Evolutionary conservation across 2,329 filamentous ascomycete genomes (phyloP), one percentile per base, ranked within the genome.

Genomic region (Xenosphaeropsis pyriputrescens): DNA sequence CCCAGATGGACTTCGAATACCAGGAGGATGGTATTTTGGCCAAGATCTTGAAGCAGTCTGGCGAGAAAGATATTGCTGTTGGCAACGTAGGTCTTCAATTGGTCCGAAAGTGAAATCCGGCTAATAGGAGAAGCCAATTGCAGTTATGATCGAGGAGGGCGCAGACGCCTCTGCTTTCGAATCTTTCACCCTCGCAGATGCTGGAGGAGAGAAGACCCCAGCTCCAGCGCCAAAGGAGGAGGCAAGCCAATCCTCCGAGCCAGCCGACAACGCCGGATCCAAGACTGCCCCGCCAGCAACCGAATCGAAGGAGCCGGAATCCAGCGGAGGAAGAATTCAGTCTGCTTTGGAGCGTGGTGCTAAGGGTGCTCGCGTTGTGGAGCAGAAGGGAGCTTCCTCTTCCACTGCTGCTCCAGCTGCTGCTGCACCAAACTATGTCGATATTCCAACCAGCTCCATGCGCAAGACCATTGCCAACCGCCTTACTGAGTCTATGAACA

Each of bases 1-100:
- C 91, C 47, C 91, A 96, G 69, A 98, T 98, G 91, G 91, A 98
- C 69, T 96, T 98, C 60, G 91, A 98, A 65, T 96, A 93, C 65
- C 91, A 98, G 65, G 91, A 98, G 56, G 91, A 96, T 59, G 91
- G 89, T 68, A 74, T 93, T 43, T 72, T 98, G 50, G 89, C 91
- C 54, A 94, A 94, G 73, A 73, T 96, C 46, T 69, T 98, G 56
- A 91, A 86, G 67, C 83, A 94, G 34, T 79, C 81, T 43, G 93
- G 93, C 48, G 81, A 80, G 62, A 98, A 96, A 71, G 91, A 98
- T 59, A 68, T 98, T 45, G 61, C 89, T 19, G 86, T 98, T 53
- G 91, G 91, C 60, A 91, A 82, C 63, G 91, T 98, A 75, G 67
- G 85, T 76, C 29, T 16, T 45, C 39, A 44, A 48, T 48, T 42